A percentile compares a stretch with the other conserved stretches of the same genome.
Conservation (phyloP, 305 asterid species). For the Solanum hybrid region DNA sequence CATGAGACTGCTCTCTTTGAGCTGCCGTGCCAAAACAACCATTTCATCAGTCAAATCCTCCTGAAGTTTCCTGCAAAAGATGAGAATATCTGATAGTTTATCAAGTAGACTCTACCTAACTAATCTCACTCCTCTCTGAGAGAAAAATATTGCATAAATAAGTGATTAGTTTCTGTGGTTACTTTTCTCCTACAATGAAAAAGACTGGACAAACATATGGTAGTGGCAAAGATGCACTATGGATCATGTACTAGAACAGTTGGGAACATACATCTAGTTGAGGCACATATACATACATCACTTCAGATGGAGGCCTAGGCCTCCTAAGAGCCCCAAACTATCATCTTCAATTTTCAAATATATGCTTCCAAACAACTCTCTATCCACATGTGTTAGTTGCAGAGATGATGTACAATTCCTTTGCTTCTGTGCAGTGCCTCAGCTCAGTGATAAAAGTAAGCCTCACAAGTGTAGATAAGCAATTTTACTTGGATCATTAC, state of each 20-base stretch:
- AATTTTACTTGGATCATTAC: neutral
- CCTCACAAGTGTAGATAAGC: neutral
- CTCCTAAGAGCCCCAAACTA: neutral
- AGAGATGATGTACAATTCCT: neutral
- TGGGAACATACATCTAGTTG: neutral
- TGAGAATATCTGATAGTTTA: neutral
- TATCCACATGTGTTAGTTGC: neutral
- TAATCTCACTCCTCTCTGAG: neutral
- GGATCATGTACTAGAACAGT: neutral
- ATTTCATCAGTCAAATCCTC: conserved; percentile 89
- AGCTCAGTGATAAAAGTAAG: neutral
- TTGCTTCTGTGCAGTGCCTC: neutral
- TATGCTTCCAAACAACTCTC: neutral
- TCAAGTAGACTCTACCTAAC: neutral
- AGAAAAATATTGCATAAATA: neutral
- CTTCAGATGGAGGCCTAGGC: neutral
- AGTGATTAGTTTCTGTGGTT: neutral
- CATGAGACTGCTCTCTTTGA: conserved; percentile 74
- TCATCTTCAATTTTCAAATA: neutral
- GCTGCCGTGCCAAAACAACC: conserved; percentile 78
- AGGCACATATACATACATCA: neutral
- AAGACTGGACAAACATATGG: neutral
- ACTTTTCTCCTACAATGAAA: neutral
- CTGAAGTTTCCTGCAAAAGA: conserved; percentile 65
- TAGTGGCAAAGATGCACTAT: neutral